phyloP scores from a whole-genome alignment of 768 basidiomycete species.

The Lentinula edodes region DNA sequence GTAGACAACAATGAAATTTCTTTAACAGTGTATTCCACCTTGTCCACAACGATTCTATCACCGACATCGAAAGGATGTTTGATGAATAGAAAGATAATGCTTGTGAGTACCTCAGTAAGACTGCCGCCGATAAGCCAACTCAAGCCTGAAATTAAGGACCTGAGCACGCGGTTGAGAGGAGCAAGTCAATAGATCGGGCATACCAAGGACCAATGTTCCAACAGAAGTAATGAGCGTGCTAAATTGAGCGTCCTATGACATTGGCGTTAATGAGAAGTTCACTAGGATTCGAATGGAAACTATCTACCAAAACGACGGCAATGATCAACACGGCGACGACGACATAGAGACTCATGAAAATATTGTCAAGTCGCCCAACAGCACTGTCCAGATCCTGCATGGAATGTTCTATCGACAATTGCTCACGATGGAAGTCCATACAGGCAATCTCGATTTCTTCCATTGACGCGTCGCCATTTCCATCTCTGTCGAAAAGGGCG shows the following conservation, averaged over 20 bases:
- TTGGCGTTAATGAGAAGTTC: background rate
- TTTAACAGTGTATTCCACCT: slow-evolving; percentile 68
- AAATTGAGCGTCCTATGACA: slow-evolving; percentile 60
- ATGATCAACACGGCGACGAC: slow-evolving; percentile 72
- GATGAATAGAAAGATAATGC: slow-evolving; percentile 89
- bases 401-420: slow-evolving; percentile 75
- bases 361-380: slow-evolving; percentile 80
- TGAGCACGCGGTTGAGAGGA: slow-evolving; percentile 3
- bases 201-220: slow-evolving; percentile 51
- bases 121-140: slow-evolving; percentile 86
- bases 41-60: slow-evolving; percentile 56
- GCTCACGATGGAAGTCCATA: slow-evolving; percentile 81
- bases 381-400: slow-evolving; percentile 91
- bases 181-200: slow-evolving; percentile 13
- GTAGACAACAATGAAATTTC: slow-evolving; percentile 84
- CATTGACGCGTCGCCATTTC: slow-evolving; percentile 64
- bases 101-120: slow-evolving; percentile 73
- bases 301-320: slow-evolving; percentile 68
- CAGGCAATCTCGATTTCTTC: slow-evolving; percentile 76
- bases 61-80: slow-evolving; percentile 84
- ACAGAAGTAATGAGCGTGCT: slow-evolving; percentile 73
- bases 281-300: slow-evolving; percentile 9
- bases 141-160: slow-evolving; percentile 39
- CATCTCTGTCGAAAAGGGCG: slow-evolving; percentile 62
- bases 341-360: slow-evolving; percentile 76